Percentiles rank a stretch among this genome's conserved stretches.
These are phyloP conservation scores for Penicillium freii DNA, from an alignment of 2,329 filamentous ascomycete genomes.

Conservation along the genomic window DNA sequence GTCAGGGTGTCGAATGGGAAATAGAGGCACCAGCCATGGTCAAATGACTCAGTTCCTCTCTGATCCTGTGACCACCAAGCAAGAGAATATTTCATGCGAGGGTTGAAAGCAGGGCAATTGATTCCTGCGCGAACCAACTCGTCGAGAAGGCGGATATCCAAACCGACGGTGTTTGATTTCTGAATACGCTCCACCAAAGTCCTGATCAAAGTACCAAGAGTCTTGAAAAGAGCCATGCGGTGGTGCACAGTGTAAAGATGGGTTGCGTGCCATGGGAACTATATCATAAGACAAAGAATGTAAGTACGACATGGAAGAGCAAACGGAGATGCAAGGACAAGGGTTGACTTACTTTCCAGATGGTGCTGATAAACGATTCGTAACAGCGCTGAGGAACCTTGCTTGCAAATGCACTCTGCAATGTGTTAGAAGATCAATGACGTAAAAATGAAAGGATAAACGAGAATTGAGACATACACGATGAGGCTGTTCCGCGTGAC, in stretches of 20 bases:
- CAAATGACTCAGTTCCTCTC: background rate
- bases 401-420: constrained; percentile 49
- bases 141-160: constrained; percentile 39
- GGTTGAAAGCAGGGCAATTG: constrained; percentile 45
- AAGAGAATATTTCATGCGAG: constrained; percentile 42
- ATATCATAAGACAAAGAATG: background rate
- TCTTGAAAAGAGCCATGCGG: constrained; percentile 47
- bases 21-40: background rate
- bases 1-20: constrained; percentile 44
- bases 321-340: background rate
- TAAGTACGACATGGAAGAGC: constrained; percentile 6
- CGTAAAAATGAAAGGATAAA: background rate
- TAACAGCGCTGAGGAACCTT: constrained; percentile 55
- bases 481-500: constrained; percentile 50
- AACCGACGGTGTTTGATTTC: constrained; percentile 37
- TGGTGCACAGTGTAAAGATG: constrained; percentile 48
- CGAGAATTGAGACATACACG: constrained; percentile 42
- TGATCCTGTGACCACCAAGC: background rate
- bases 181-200: constrained; percentile 67
- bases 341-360: constrained; percentile 47
- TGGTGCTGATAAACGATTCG: constrained; percentile 52
- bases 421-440: background rate
- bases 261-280: constrained; percentile 53
- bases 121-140: constrained; percentile 44
- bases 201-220: constrained; percentile 57